A percentile compares a stretch with the other conserved stretches of the same genome.
Conservation (phyloP, 208 protist genomes). For the Trypanosoma conorhini region DNA sequence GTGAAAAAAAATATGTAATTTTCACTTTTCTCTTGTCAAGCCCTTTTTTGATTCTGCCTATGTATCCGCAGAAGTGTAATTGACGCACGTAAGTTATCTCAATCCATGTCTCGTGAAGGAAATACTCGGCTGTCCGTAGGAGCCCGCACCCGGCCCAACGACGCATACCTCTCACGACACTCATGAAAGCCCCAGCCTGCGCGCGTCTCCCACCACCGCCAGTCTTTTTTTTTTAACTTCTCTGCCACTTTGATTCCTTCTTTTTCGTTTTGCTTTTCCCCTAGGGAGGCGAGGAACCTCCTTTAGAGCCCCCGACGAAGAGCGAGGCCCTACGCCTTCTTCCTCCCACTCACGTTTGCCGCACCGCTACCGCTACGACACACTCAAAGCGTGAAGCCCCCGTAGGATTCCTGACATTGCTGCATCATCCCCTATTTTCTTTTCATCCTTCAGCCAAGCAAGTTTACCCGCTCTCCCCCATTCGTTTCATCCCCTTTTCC, state of each 20-base stretch:
- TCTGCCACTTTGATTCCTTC: too few species aligned
- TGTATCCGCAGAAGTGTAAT: background rate
- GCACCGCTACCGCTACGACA: too few species aligned
- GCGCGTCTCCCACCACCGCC: background rate
- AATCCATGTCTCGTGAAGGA: background rate
- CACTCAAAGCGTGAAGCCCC: too few species aligned
- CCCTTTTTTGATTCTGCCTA: background rate
- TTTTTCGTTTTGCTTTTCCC: background rate
- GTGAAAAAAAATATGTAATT: background rate
- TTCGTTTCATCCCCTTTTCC: too few species aligned
- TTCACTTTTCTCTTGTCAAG: background rate
- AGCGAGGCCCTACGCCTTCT: background rate
- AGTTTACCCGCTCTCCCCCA: too few species aligned
- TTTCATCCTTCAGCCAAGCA: too few species aligned
- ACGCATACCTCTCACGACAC: background rate
- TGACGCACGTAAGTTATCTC: background rate
- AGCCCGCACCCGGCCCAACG: too few species aligned
- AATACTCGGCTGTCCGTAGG: background rate
- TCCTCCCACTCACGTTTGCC: background rate
- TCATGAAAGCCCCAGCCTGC: background rate
- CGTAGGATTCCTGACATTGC: too few species aligned
- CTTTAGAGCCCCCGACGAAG: background rate
- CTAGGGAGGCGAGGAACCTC: background rate
- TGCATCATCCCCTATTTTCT: too few species aligned
- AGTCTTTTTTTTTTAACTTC: background rate